Conservation (phyloP, 2,329 filamentous ascomycete species). For the Pseudopyrenochaeta lycopersici region DNA sequence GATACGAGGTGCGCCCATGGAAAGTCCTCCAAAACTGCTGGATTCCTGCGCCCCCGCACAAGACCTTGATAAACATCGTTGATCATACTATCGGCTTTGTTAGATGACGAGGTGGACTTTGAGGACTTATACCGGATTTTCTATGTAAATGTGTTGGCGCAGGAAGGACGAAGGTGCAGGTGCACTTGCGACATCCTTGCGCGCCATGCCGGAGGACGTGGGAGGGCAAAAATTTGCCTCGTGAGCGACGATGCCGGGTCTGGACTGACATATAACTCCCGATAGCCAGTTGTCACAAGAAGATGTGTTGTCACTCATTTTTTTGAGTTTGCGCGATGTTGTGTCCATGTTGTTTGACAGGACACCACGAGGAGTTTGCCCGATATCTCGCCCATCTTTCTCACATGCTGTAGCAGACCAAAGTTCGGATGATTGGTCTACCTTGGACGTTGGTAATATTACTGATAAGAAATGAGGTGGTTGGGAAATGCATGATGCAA, state of each 20-base stretch:
- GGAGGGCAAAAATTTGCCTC: background rate
- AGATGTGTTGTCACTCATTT: background rate
- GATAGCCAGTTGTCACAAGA: background rate
- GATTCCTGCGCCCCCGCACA: background rate
- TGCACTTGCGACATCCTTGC: background rate
- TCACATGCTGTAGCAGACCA: too few species aligned
- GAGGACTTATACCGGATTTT: background rate
- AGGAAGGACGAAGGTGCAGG: background rate
- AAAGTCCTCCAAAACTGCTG: background rate
- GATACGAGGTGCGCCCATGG: background rate
- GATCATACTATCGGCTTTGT: background rate
- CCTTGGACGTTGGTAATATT: too few species aligned
- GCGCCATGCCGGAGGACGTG: background rate
- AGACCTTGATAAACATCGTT: background rate
- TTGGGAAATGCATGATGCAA: too few species aligned
- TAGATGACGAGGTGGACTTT: too few species aligned
- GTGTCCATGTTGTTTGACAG: background rate
- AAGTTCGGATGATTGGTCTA: too few species aligned
- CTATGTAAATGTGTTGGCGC: background rate
- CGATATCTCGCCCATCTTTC: too few species aligned
- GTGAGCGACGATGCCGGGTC: background rate
- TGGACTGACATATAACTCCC: background rate
- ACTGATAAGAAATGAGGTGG: too few species aligned
- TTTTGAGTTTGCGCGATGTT: background rate
- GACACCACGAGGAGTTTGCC: too few species aligned